Percentiles rank a stretch among this genome's conserved stretches.
phyloP scores from a whole-genome alignment of 2,329 filamentous ascomycete genomes.

The Penicillium italicum region DNA sequence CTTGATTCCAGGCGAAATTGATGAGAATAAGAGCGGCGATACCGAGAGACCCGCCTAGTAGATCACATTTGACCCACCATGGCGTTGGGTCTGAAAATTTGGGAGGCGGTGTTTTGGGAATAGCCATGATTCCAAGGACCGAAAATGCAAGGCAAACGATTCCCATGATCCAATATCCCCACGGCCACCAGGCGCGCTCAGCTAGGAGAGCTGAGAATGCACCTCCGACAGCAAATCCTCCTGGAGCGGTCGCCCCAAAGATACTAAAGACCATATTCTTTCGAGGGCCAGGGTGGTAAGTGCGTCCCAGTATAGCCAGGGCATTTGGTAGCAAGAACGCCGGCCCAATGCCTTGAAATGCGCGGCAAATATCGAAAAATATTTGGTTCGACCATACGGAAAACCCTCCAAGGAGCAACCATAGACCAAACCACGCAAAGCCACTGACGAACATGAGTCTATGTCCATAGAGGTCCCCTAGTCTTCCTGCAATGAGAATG shows the following conservation, averaged over 20 bases:
- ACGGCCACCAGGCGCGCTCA: conserved; percentile 50
- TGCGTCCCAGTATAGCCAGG: conserved; percentile 58
- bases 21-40: conserved; percentile 55
- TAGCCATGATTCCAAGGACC: conserved; percentile 27
- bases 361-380: conserved; percentile 52
- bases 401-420: conserved; percentile 39
- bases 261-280: conserved; percentile 59
- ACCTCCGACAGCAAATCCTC: conserved; percentile 43
- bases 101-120: conserved; percentile 6
- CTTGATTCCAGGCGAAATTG: conserved; percentile 67
- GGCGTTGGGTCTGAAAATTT: background rate
- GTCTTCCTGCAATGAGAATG: conserved; percentile 35
- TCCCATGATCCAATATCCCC: conserved; percentile 47
- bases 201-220: conserved; percentile 40
- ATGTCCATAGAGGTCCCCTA: conserved; percentile 40
- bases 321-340: conserved; percentile 63
- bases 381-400: conserved; percentile 38
- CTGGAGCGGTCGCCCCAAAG: conserved; percentile 49
- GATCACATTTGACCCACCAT: conserved; percentile 9
- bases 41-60: conserved; percentile 41
- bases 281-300: conserved; percentile 53
- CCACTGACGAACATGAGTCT: conserved; percentile 36
- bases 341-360: conserved; percentile 56
- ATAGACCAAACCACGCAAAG: conserved; percentile 37
- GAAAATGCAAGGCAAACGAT: conserved; percentile 43